A percentile compares a stretch with the other conserved stretches of the same genome.
phyloP scores from a whole-genome alignment of 345 rosid genomes.

The Citrus maxima region DNA sequence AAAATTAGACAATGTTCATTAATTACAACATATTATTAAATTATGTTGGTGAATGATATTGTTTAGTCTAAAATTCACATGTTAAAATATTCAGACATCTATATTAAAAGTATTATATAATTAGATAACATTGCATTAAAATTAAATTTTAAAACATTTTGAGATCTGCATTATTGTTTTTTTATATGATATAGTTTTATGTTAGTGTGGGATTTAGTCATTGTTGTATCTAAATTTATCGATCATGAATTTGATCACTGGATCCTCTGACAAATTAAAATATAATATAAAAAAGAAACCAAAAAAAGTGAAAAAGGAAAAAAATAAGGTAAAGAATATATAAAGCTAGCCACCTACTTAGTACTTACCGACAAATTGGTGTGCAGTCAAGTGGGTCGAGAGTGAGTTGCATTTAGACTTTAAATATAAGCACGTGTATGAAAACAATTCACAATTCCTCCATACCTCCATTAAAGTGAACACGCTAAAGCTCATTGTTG shows the following conservation, averaged over 20 bases:
- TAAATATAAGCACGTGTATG: not conserved
- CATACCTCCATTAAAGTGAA: not conserved
- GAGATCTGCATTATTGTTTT: too few relatives aligned
- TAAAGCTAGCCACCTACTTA: not conserved
- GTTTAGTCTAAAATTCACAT: too few relatives aligned
- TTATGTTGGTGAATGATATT: too few relatives aligned
- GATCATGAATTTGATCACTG: not conserved
- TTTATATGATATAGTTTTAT: not conserved
- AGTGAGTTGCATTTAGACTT: too few relatives aligned
- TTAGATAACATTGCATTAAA: too few relatives aligned
- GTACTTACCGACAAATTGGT: too few relatives aligned
- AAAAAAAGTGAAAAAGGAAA: not conserved
- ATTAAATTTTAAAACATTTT: too few relatives aligned
- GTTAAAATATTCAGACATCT: rapidly evolving
- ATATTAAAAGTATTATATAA: too few relatives aligned
- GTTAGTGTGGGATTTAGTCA: not conserved
- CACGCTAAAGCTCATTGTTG: not conserved
- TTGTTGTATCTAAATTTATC: not conserved
- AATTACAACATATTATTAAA: too few relatives aligned
- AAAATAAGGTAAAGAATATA: not conserved
- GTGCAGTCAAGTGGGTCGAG: too few relatives aligned
- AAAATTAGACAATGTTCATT: too few relatives aligned
- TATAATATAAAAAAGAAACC: not conserved
- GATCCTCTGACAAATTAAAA: not conserved
- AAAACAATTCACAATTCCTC: not conserved